phyloP scores from a whole-genome alignment of 2,329 filamentous ascomycete genomes.

The Colletotrichum scovillei region DNA sequence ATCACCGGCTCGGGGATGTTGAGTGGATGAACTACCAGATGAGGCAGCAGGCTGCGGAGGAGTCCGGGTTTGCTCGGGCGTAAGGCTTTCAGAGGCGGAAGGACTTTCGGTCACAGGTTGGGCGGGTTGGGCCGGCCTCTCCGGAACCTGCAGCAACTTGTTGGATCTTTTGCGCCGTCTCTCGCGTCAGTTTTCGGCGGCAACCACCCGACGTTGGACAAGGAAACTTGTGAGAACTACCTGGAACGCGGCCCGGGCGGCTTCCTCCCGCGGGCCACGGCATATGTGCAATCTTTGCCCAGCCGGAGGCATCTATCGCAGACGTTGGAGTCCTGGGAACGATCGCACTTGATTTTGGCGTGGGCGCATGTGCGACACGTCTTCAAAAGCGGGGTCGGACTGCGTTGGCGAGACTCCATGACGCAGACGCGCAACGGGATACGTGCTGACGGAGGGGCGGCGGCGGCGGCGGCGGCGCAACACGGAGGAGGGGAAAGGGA shows the following conservation, averaged over 20 bases:
- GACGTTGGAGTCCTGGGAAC: conserved; percentile 45
- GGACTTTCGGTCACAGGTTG: conserved; percentile 11
- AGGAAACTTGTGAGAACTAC: background rate
- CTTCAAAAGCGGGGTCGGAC: conserved; percentile 37
- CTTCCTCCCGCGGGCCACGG: conserved; percentile 42
- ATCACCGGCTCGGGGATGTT: background rate
- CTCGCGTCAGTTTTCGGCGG: conserved; percentile 1
- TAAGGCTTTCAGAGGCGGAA: conserved; percentile 9
- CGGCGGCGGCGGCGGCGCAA: background rate
- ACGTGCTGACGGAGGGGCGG: background rate
- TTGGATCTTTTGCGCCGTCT: conserved; percentile 4
- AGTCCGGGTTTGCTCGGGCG: conserved; percentile 4
- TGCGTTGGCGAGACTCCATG: conserved; percentile 28
- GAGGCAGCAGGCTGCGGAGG: background rate
- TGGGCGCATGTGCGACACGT: conserved; percentile 50
- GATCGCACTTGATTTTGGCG: conserved; percentile 49
- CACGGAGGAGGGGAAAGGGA: background rate
- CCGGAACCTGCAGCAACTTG: conserved; percentile 16
- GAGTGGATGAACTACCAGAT: background rate
- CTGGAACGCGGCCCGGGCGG: conserved; percentile 34
- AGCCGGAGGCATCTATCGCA: conserved; percentile 48
- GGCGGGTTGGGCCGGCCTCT: background rate
- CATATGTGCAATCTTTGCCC: conserved; percentile 46
- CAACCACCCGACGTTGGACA: background rate
- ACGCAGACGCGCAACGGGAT: background rate